Base-by-base conservation (phyloP, 1,284 basidiomycete genomes). In the Xerocomus nothofagi region DNA sequence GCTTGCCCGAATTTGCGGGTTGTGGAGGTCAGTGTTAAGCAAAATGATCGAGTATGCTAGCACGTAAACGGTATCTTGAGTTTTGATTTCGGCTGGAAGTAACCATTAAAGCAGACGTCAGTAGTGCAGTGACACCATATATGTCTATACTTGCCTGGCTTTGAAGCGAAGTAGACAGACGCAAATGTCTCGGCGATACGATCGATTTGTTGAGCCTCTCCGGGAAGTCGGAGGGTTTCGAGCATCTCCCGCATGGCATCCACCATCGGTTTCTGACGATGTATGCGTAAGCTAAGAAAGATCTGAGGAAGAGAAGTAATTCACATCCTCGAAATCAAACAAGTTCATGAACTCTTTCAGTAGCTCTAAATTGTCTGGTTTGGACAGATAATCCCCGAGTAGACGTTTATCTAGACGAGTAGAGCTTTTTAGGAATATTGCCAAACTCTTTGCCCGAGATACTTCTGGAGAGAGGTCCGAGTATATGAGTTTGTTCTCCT, bases 21-120 rank as follows among this genome's bases (percentile, higher is more conserved):
- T 98, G 69, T 98, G 96, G 51, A 86, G 81, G 73, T 99, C 97
- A 2, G 97, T 99, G 71, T 99, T 99, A 50, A 99, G 82, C 93
- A 99, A 85, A 70, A 99, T 98, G 56, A 99, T 87, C 0, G 96
- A 98, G 70, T 88, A 99, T 0, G 96, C 84, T 23, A 99, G 73
- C 3, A 99, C 90, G 71, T 98, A 97, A 20, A 93, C 91, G 1
- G 96, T 92, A 68, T 99, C 97, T 70, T 93, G 85, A 37, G 78
- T 88, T 62, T 89, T 91, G 60, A 99, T 88, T 64, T 95, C 95
- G 40, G 82, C 91, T 88, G 55, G 14, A 52, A 44, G 29, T 29
- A 34, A 47, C 40, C n/a, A 52, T 24, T 30, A 34, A 55, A 18
- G 17, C 1, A 20, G 11, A 42, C 36, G 32, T 54, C n/a, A 61